Conservation (phyloP, 768 basidiomycete species). For the Lactarius sanguifluus region DNA sequence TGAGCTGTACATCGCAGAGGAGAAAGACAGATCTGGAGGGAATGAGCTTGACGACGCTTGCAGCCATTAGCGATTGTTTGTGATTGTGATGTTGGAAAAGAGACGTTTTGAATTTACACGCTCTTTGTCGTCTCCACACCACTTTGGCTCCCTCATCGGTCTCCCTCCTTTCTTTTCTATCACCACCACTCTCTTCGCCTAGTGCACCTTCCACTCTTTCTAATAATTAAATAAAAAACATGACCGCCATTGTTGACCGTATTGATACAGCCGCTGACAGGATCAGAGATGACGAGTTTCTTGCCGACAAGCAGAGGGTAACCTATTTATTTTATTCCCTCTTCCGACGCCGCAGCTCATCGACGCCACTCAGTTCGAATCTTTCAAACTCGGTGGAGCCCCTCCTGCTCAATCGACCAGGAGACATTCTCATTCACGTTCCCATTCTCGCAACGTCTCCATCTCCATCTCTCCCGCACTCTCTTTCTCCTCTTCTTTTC, state of each 20-base stretch:
- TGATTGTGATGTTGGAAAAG: constrained; percentile 31
- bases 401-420: constrained; percentile 38
- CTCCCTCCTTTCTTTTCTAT: constrained; percentile 40
- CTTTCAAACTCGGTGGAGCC: constrained; percentile 63
- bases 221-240: constrained; percentile 24
- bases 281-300: constrained; percentile 37
- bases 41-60: constrained; percentile 38
- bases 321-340: constrained; percentile 21
- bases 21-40: constrained; percentile 58
- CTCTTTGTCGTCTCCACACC: constrained; percentile 31
- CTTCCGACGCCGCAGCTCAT: background rate
- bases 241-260: constrained; percentile 42
- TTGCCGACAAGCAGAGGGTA: constrained; percentile 47
- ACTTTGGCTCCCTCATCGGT: constrained; percentile 34
- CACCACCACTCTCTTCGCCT: constrained; percentile 36
- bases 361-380: constrained; percentile 53
- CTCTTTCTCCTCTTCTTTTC: constrained; percentile 38
- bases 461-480: constrained; percentile 36
- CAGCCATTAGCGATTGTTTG: constrained; percentile 16
- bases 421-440: constrained; percentile 57
- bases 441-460: constrained; percentile 70
- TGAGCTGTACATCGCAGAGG: constrained; percentile 80
- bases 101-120: constrained; percentile 21
- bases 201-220: constrained; percentile 40
- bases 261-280: constrained; percentile 34